phyloP scores from a whole-genome alignment of 257 asterid genomes.

The Solanum chmielewskii region DNA sequence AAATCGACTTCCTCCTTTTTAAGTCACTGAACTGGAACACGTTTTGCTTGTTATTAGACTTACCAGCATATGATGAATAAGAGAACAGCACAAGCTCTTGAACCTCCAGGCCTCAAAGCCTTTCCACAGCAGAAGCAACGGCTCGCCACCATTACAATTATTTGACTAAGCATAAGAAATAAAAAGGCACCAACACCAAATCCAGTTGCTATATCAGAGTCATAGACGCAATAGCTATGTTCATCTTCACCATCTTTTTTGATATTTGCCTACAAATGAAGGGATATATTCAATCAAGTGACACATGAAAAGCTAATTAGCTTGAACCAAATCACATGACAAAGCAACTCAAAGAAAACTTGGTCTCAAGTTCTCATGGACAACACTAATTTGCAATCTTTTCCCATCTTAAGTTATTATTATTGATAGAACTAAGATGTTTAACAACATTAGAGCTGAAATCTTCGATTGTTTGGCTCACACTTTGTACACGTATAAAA shows the following conservation, averaged over 20 bases:
- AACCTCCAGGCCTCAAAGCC: conserved; percentile 80
- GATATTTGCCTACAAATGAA: conserved; percentile 32
- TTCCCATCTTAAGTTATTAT: not conserved
- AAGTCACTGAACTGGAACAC: not conserved
- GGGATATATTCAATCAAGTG: not conserved
- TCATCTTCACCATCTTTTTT: conserved; percentile 24
- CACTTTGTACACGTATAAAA: not conserved
- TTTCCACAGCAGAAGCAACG: conserved; percentile 84
- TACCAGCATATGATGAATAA: conserved; percentile 90
- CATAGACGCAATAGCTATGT: conserved; percentile 47
- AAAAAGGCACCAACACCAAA: conserved; percentile 82
- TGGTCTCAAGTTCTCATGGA: not conserved
- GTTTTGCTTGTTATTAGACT: not conserved
- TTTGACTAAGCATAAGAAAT: conserved; percentile 66
- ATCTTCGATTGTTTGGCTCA: not conserved
- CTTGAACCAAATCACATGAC: not conserved
- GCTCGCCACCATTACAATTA: conserved; percentile 59
- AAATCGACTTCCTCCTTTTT: not conserved
- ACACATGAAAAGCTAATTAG: not conserved
- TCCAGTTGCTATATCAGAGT: conserved; percentile 81
- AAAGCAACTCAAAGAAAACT: not conserved
- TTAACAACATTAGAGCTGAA: not conserved
- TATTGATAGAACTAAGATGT: not conserved
- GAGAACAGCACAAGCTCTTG: conserved; percentile 78
- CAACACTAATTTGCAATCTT: not conserved